Evolutionary conservation across 192 early-diverging fungal genomes (phyloP), one percentile per base, ranked within the genome.

Genomic region (Kickxella alabastrina): DNA sequence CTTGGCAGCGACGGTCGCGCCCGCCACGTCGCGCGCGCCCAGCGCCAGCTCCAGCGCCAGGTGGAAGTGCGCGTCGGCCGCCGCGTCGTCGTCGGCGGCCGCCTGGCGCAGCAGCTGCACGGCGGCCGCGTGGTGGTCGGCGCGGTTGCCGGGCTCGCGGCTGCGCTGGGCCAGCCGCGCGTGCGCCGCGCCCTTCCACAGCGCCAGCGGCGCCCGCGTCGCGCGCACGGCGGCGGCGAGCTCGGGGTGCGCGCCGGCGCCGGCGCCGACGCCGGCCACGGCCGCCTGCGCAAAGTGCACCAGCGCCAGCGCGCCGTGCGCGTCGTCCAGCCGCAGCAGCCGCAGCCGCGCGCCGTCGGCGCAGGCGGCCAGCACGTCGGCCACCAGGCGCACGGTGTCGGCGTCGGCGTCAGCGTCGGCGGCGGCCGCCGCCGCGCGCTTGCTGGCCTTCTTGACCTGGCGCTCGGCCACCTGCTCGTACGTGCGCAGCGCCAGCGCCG

Each of bases 41-140:
- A 82, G 63, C 5, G 87, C 87, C 25, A 80, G 79, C 71, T 88
- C 85, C 2, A 85, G 68, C 0, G 85, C 85, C 18, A 86, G 70
- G 31, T 85, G 79, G 52, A 87, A 88, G 31, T 85, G 77, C 1
- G 78, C 58, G 14, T 89, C 85, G 47, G 78, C 78, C 19, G 55
- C 43, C 6, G 69, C 56, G 1, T 87, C 77, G 26, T 68, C 60
- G 24, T 80, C 58, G 22, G 77, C 65, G 3, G 74, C 70, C 10
- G 88, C 77, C 24, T 73, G 60, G 8, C 62, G 64, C 2, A 89
- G 67, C 8, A 71, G 69, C 21, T 76, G 54, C 10, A 86, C 43
- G 5, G 88, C 83, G 9, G 75, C 78, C 19, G 64, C 63, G 48
- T 87, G 85, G 50, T 85, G 76, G 23, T 75, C 69, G 10, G 80